phyloP scores from a whole-genome alignment of 192 early-diverging fungal genomes.

The Umbelopsis sp. region DNA sequence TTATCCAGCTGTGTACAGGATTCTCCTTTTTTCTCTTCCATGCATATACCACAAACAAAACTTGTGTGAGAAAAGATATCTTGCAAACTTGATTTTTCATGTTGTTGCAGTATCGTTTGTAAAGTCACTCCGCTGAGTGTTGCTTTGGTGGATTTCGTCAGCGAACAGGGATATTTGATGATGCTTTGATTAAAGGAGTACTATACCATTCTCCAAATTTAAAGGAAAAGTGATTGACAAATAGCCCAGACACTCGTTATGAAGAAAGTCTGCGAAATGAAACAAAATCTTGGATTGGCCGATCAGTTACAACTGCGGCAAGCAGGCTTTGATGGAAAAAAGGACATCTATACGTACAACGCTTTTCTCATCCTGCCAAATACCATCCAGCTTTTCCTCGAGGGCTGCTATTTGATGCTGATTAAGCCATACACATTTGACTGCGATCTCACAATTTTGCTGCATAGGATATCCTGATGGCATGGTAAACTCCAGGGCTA shows the following conservation, averaged over 20 bases:
- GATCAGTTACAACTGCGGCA: not conserved
- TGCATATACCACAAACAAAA: slow-evolving; percentile 35
- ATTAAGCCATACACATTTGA: slow-evolving; percentile 31
- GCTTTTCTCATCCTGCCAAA: slow-evolving; percentile 32
- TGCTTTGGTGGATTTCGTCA: not conserved
- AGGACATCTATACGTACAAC: slow-evolving; percentile 16
- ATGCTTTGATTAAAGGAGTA: too few species aligned
- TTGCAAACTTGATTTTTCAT: slow-evolving; percentile 18
- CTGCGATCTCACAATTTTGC: slow-evolving; percentile 7
- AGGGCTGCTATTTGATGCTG: slow-evolving; percentile 14
- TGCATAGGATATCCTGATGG: slow-evolving; percentile 25
- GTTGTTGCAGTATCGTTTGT: slow-evolving; percentile 16
- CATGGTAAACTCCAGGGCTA: slow-evolving; percentile 32
- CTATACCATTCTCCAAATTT: not conserved
- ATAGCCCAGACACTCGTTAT: not conserved
- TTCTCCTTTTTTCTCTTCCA: slow-evolving; percentile 35
- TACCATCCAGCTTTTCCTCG: slow-evolving; percentile 12
- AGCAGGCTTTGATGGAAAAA: not conserved
- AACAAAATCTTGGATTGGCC: not conserved
- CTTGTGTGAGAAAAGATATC: slow-evolving; percentile 22
- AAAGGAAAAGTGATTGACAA: not conserved
- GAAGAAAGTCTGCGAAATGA: slow-evolving; percentile 11
- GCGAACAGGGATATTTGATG: not conserved
- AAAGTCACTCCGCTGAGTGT: slow-evolving; percentile 1
- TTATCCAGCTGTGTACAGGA: slow-evolving; percentile 22